These are phyloP conservation scores for Penicillium sp. DNA, from an alignment of 2,329 filamentous ascomycete species.

Conservation along the genomic window DNA sequence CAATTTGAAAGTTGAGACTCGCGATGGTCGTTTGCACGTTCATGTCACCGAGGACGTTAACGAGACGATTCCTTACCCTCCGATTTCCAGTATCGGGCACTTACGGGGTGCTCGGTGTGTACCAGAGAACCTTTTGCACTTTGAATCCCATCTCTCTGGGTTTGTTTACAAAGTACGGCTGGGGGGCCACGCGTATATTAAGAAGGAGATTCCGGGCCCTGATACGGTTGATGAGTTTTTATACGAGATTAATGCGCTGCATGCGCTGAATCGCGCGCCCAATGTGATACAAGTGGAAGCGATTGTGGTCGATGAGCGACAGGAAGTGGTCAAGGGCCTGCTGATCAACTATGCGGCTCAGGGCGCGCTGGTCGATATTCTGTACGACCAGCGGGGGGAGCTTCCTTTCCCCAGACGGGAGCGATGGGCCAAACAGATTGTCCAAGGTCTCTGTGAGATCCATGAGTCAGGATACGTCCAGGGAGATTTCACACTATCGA, in stretches of 20 bases:
- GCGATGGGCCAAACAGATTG: slow-evolving; percentile 88
- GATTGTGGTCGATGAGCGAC: slow-evolving; percentile 77
- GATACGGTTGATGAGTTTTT: slow-evolving; percentile 95
- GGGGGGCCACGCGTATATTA: slow-evolving; percentile 71
- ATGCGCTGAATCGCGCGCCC: slow-evolving; percentile 67
- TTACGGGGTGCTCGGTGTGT: slow-evolving; percentile 52
- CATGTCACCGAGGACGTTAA: slow-evolving; percentile 97
- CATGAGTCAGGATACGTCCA: slow-evolving; percentile 97
- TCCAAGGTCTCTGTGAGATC: slow-evolving; percentile 84
- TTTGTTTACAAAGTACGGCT: slow-evolving; percentile 93
- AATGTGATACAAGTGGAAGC: slow-evolving; percentile 86
- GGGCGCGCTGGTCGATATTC: slow-evolving; percentile 84
- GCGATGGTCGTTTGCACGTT: slow-evolving; percentile 83
- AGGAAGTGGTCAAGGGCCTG: slow-evolving; percentile 76
- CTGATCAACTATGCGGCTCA: slow-evolving; percentile 84
- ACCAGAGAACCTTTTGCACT: slow-evolving; percentile 74
- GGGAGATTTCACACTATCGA: slow-evolving; percentile 94
- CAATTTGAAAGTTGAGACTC: slow-evolving; percentile 89
- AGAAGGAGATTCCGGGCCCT: slow-evolving; percentile 96
- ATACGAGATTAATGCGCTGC: slow-evolving; percentile 96
- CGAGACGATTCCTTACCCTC: slow-evolving; percentile 88
- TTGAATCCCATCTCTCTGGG: slow-evolving; percentile 91
- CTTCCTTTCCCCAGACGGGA: slow-evolving; percentile 72
- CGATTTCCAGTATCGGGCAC: slow-evolving; percentile 70
- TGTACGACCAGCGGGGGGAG: slow-evolving; percentile 72